These are phyloP conservation scores for Fraxinus greggii DNA, from an alignment of 305 asterid genomes.

Conservation along the genomic window DNA sequence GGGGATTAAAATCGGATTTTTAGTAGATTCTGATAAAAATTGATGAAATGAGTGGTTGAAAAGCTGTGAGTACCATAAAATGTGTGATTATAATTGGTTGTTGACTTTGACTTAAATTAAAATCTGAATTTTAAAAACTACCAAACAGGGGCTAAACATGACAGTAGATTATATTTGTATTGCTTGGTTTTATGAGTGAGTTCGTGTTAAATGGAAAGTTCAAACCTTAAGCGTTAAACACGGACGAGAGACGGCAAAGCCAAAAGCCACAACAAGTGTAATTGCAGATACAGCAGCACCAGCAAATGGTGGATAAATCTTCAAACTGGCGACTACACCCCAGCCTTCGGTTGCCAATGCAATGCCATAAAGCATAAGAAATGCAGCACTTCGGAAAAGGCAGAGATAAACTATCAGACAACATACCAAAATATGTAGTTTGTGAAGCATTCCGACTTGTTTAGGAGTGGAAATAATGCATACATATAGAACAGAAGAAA, in stretches of 20 bases:
- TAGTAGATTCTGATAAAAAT: neutral
- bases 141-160: neutral
- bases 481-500: slow-evolving; percentile 20
- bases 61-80: neutral
- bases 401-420: slow-evolving; percentile 23
- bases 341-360: slow-evolving; percentile 98
- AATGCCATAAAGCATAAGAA: slow-evolving; percentile 91
- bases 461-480: slow-evolving; percentile 4
- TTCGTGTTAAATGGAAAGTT: slow-evolving; percentile 24
- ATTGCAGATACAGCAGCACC: slow-evolving; percentile 99
- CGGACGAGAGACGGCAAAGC: slow-evolving; percentile 97
- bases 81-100: neutral
- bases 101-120: neutral
- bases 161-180: slow-evolving; percentile 3
- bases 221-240: slow-evolving; percentile 97
- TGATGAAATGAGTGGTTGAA: neutral
- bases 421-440: slow-evolving; percentile 22
- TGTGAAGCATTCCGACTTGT: slow-evolving; percentile 11
- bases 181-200: slow-evolving; percentile 11
- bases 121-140: too few relatives aligned
- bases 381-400: slow-evolving; percentile 71
- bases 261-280: slow-evolving; percentile 96
- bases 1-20: neutral
- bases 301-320: slow-evolving; percentile 94
- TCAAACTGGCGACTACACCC: slow-evolving; percentile 99